Evolutionary conservation across 345 rosid species (phyloP), one percentile per base, ranked within the genome.

Genomic region (Salix purpurea): DNA sequence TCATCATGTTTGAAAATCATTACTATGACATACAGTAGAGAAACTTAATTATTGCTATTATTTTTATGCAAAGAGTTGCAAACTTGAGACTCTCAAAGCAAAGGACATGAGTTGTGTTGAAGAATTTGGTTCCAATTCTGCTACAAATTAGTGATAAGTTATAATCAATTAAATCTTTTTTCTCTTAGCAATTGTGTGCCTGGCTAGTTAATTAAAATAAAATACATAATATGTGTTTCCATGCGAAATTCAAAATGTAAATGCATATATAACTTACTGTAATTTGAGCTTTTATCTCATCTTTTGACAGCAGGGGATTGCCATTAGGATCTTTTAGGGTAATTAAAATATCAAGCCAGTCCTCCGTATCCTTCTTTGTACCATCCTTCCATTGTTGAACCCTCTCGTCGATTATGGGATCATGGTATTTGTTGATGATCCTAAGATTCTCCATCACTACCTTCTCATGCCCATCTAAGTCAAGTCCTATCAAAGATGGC

Each of bases 261-360:
- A 44, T 44, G 50, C 50, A 44, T 14, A 14, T 44, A 44, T 12
- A 13, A 3, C 50, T 44, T 14, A 87, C 89, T 32, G 85, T 74
- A 2, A 80, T 26, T 74, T 88, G 90, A 66, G 86, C 87, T 76
- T 84, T 85, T 81, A 88, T 87, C 77, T 90, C 93, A 15, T 90
- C 85, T 3, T 1, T 13, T 3, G 70, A 28, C 1, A 87, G n/a
- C 14, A 81, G 37, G 30, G 83, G 77, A 2, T 82, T 79, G 6
- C 89, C 90, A 7, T 79, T 2, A 2, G 0, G 42, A 37, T 90
- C 85, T 65, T 77, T 85, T 0, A 80, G 48, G n/a, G 74, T 11
- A 32, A 89, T 79, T 2, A 89, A n/a, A 71, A 81, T 70, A 77
- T 86, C 91, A 13, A 88, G 87, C 74, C 87, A 64, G 69, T 88